phyloP scores from a whole-genome alignment of 495 filamentous ascomycete species.

The Alectoria sarmentosa region DNA sequence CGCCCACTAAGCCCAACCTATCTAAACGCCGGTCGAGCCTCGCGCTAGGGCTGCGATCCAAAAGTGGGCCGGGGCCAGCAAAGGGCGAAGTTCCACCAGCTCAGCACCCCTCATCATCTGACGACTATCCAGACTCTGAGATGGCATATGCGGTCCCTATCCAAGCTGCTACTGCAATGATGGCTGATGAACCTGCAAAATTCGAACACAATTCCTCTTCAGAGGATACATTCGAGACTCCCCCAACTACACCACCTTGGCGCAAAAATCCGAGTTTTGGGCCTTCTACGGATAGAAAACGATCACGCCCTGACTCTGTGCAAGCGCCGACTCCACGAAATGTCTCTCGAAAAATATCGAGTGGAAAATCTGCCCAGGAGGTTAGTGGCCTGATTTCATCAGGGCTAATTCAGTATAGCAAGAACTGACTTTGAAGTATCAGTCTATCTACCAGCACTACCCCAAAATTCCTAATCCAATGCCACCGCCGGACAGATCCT shows the following conservation, averaged over 20 bases:
- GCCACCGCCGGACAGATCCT: not conserved
- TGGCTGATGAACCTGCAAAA: no score
- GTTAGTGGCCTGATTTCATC: not conserved
- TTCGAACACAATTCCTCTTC: not conserved
- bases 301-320: constrained; percentile 9
- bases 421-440: not conserved
- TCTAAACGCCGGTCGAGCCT: constrained; percentile 7
- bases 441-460: not conserved
- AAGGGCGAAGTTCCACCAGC: not conserved
- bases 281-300: constrained; percentile 2
- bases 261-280: not conserved
- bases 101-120: constrained; percentile 14
- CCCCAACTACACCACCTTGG: constrained; percentile 17
- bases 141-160: not conserved
- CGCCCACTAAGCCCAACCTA: not conserved
- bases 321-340: constrained; percentile 11
- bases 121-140: constrained; percentile 13
- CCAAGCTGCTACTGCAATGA: not conserved
- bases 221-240: constrained; percentile 15
- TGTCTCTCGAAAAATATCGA: constrained; percentile 10
- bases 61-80: constrained; percentile 12
- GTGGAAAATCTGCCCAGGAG: not conserved
- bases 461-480: not conserved
- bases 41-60: constrained; percentile 12
- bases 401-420: not conserved